These are phyloP conservation scores for Ophiostoma tasmaniense DNA, from an alignment of 2,329 filamentous ascomycete species.

Conservation along the genomic window DNA sequence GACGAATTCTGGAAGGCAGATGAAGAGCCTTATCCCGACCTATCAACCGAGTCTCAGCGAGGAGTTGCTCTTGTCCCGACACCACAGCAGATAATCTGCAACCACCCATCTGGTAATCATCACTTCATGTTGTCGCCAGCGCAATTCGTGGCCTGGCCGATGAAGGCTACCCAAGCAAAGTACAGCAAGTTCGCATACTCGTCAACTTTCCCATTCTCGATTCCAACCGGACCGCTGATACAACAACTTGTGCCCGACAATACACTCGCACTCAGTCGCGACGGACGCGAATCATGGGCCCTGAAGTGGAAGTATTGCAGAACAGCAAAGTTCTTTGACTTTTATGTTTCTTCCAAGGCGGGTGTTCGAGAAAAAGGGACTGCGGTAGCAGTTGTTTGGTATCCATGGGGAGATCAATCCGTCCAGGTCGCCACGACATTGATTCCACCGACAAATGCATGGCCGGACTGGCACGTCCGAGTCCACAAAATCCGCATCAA, in stretches of 20 bases:
- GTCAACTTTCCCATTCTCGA: conserved; percentile 33
- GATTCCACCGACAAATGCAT: conserved; percentile 27
- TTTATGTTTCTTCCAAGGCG: neutral
- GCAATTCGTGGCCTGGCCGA: conserved; percentile 28
- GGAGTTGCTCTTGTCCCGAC: conserved; percentile 36
- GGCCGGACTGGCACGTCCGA: conserved; percentile 33
- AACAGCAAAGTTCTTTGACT: neutral
- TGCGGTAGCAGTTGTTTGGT: conserved; percentile 18
- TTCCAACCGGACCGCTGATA: conserved; percentile 27
- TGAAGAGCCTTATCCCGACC: conserved; percentile 30
- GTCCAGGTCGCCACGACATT: conserved; percentile 30
- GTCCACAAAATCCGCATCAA: conserved; percentile 26
- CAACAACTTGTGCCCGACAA: conserved; percentile 25
- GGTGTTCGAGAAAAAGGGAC: neutral
- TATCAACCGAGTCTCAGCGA: neutral
- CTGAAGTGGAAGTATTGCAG: conserved; percentile 15
- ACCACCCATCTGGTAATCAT: conserved; percentile 24
- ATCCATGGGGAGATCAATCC: conserved; percentile 18
- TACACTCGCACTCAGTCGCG: conserved; percentile 21
- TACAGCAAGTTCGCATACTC: conserved; percentile 36
- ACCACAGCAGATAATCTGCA: conserved; percentile 36
- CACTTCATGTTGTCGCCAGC: conserved; percentile 32
- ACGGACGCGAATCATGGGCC: conserved; percentile 21
- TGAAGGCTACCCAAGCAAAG: conserved; percentile 31
- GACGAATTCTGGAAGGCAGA: conserved; percentile 39